A percentile compares a stretch with the other conserved stretches of the same genome.
These are phyloP conservation scores for Phalaenopsis equestris DNA, from an alignment of 106 monocot genomes.

Conservation along the genomic window DNA sequence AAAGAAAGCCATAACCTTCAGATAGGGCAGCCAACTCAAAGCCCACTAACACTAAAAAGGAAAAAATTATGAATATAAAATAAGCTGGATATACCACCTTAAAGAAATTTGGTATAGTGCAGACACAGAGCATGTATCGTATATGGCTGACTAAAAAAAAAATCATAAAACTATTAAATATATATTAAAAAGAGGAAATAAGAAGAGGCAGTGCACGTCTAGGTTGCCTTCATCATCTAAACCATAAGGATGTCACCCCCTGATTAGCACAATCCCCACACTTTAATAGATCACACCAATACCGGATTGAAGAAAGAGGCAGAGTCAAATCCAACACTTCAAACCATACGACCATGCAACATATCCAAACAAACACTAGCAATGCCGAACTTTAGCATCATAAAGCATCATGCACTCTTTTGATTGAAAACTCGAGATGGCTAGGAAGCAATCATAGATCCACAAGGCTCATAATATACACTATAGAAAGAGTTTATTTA, in stretches of 20 bases:
- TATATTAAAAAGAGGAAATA: neutral
- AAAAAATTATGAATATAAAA: neutral
- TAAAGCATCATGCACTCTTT: too few species aligned
- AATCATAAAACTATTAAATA: neutral
- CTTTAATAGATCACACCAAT: too few species aligned
- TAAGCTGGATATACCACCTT: neutral
- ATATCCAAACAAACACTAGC: too few species aligned
- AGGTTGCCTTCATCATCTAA: neutral
- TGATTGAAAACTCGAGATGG: too few species aligned
- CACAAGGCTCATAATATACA: too few species aligned
- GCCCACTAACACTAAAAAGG: neutral
- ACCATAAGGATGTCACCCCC: neutral
- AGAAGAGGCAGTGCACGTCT: neutral
- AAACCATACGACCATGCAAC: too few species aligned
- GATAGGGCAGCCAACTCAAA: neutral
- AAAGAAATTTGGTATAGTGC: neutral
- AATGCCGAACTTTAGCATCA: too few species aligned
- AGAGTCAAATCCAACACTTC: too few species aligned
- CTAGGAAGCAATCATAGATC: too few species aligned
- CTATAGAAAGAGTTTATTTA: too few species aligned
- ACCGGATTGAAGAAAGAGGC: too few species aligned
- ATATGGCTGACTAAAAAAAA: neutral
- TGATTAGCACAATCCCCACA: too few species aligned
- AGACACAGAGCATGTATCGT: neutral
- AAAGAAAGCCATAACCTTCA: neutral